A percentile compares a stretch with the other conserved stretches of the same genome.
Evolutionary conservation across 1,139 yeast species (phyloP).

Genomic region (Candida smagusa): DNA sequence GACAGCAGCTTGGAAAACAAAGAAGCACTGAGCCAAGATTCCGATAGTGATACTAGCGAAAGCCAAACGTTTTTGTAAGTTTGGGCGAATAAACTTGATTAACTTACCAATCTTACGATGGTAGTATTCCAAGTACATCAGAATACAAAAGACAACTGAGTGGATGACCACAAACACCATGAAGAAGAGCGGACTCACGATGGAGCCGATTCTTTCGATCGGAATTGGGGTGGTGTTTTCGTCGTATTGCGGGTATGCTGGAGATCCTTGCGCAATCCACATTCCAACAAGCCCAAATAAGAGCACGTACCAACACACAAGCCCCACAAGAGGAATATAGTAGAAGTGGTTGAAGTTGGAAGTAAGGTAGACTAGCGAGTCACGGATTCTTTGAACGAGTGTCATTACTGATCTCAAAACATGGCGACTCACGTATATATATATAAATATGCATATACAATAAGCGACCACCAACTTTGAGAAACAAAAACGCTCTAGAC

Average conservation of each 20-base stretch:
- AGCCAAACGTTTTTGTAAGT: constrained; percentile 24
- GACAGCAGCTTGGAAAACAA: constrained; percentile 22
- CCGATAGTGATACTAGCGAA: constrained; percentile 25
- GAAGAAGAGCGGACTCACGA: constrained; percentile 25
- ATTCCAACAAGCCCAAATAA: constrained; percentile 23
- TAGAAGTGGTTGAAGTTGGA: constrained; percentile 27
- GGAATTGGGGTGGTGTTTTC: constrained; percentile 16
- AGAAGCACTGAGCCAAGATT: constrained; percentile 23
- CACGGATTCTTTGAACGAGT: constrained; percentile 3
- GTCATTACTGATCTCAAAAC: neutral
- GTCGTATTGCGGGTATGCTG: constrained; percentile 18
- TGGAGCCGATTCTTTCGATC: constrained; percentile 27
- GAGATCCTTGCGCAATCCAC: constrained; percentile 22
- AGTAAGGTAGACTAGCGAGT: constrained; percentile 14
- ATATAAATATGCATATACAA: neutral
- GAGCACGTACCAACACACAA: constrained; percentile 26
- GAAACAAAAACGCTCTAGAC: too few species aligned
- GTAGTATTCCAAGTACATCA: constrained; percentile 29
- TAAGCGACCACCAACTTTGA: neutral
- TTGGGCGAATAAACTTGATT: constrained; percentile 28
- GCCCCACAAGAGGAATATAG: constrained; percentile 26
- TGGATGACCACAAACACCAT: constrained; percentile 22
- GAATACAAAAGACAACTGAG: constrained; percentile 22
- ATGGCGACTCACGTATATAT: neutral
- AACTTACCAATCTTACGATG: constrained; percentile 31